Base-by-base conservation (phyloP, 2,329 filamentous ascomycete genomes). In the Cadophora luteo-olivacea region DNA sequence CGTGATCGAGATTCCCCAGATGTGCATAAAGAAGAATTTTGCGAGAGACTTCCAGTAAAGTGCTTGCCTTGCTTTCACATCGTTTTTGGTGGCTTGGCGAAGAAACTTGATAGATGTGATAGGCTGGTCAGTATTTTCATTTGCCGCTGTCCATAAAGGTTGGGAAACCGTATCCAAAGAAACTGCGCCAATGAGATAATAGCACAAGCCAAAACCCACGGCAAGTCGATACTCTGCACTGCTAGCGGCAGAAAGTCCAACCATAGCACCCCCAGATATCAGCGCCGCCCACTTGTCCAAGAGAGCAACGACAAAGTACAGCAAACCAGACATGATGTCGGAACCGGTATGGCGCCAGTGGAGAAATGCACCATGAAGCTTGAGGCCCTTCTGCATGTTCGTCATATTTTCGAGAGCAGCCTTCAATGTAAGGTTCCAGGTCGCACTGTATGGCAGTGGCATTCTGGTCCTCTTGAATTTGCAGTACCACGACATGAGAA, bases 301-400 rank as follows among this genome's bases (percentile, higher is more conserved):
- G n/a, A 78, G 70, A 3, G 77, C 77, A 51, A 79, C 73, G 41
- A 78, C 70, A 63, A 79, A 79, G 54, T 77, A 77, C 9, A 77
- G 68, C 29, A 77, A 78, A 72, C 83, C 83, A 70, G 85, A 86
- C 83, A 84, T 85, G 65, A 88, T 78, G 62, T 79, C 77, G 29
- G 74, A 70, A 55, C 76, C 74, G 1, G 77, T 74, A 29, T 76
- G 72, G 11, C 77, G 75, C 73, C 75, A 79, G 65, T 77, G 75
- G 29, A 78, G 65, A 41, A 78, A 79, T 24, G 77, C 72, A 67
- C 72, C 77, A 64, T 79, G 77, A 14, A 77, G 70, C 58, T 75
- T 76, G 14, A 78, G 70, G 11, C 77, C 77, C 55, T 75, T 75
- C 60, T 78, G 73, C 68, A 77, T 75, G 22, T 77, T 70, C 48